These are phyloP conservation scores for Chrysoporthe cubensis DNA, from an alignment of 2,329 filamentous ascomycete genomes.

Conservation along the genomic window DNA sequence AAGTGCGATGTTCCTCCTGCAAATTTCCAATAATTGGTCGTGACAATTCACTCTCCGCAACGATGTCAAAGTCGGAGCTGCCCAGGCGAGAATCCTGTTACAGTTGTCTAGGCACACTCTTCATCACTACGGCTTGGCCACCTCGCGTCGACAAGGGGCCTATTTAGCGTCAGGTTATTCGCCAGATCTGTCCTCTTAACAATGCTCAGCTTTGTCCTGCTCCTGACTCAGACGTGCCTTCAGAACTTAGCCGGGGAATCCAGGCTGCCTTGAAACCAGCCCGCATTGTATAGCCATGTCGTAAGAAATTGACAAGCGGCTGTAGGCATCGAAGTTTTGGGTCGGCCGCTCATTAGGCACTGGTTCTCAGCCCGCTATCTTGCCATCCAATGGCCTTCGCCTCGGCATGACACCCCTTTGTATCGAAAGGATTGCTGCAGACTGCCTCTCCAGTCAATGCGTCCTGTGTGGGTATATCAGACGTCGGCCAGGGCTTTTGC, in stretches of 20 bases:
- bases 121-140: not conserved
- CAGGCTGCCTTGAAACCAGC: not conserved
- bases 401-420: not conserved
- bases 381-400: not conserved
- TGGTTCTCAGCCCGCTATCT: not conserved
- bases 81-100: not conserved
- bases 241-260: not conserved
- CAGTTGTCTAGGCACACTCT: not conserved
- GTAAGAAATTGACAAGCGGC: not conserved
- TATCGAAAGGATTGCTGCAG: not conserved
- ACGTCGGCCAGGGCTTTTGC: not conserved
- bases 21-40: not conserved
- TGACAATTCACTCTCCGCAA: not conserved
- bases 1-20: not conserved
- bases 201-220: not conserved
- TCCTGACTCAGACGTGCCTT: not conserved
- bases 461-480: not conserved
- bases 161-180: not conserved
- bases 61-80: not conserved
- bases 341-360: constrained; percentile 4
- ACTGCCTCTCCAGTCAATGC: not conserved
- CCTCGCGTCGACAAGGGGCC: not conserved
- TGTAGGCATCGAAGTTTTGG: not conserved
- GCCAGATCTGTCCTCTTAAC: not conserved
- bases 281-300: not conserved